A percentile compares a stretch with the other conserved stretches of the same genome.
phyloP scores from a whole-genome alignment of 1,139 yeast species.

The Magnusiomyces fungicola region DNA sequence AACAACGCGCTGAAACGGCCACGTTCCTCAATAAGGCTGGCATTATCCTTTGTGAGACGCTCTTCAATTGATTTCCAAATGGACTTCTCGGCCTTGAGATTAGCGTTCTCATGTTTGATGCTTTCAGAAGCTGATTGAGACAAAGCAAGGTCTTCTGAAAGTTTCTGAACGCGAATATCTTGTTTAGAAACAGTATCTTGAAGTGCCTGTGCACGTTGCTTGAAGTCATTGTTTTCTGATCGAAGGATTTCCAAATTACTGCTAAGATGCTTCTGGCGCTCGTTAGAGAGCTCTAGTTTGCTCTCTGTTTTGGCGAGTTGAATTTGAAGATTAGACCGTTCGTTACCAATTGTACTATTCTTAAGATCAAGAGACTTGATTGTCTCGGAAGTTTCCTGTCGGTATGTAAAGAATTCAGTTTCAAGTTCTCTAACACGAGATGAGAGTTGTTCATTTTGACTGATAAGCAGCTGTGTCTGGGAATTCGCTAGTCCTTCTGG shows the following conservation, averaged over 20 bases:
- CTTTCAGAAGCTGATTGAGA: constrained; percentile 36
- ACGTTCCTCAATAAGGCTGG: constrained; percentile 51
- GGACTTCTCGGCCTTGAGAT: constrained; percentile 49
- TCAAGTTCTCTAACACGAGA: constrained; percentile 32
- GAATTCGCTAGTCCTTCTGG: constrained; percentile 18
- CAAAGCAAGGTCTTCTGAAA: constrained; percentile 46
- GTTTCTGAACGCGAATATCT: constrained; percentile 51
- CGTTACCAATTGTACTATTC: constrained; percentile 36
- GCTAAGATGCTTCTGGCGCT: constrained; percentile 34
- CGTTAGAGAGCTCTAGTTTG: constrained; percentile 40
- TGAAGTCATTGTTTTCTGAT: constrained; percentile 42
- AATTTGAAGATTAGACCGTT: constrained; percentile 44
- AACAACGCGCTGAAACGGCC: constrained; percentile 52
- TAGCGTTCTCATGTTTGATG: constrained; percentile 25
- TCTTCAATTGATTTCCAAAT: constrained; percentile 45
- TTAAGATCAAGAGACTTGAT: constrained; percentile 38
- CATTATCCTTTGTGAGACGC: constrained; percentile 49
- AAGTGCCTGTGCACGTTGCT: constrained; percentile 39
- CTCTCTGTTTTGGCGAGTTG: constrained; percentile 43
- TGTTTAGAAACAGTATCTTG: constrained; percentile 49
- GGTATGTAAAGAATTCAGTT: constrained; percentile 32
- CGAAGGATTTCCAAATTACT: constrained; percentile 36
- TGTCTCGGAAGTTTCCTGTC: constrained; percentile 39
- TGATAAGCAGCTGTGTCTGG: constrained; percentile 30
- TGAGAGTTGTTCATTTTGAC: constrained; percentile 32